phyloP scores from a whole-genome alignment of 2,329 filamentous ascomycete species.

The Simplicillium sp. region DNA sequence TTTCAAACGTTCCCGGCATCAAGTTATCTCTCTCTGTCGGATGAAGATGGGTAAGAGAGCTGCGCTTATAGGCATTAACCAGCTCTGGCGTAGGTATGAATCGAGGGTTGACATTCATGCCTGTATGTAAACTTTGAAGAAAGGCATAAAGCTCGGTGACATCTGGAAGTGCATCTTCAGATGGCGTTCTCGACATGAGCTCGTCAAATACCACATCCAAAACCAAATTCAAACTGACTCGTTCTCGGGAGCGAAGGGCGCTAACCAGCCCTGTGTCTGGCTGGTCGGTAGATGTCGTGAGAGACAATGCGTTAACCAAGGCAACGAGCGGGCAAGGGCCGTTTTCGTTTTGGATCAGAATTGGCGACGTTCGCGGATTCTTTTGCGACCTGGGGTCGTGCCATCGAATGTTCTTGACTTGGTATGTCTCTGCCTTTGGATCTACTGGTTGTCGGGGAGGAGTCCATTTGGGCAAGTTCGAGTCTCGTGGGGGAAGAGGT shows the following conservation, averaged over 20 bases:
- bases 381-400: slow-evolving; percentile 51
- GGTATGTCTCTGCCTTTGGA: slow-evolving; percentile 68
- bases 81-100: slow-evolving; percentile 56
- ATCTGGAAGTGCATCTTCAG: slow-evolving; percentile 64
- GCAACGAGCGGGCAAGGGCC: slow-evolving; percentile 90
- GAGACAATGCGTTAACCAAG: slow-evolving; percentile 80
- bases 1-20: slow-evolving; percentile 69
- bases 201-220: slow-evolving; percentile 90
- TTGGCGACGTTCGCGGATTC: slow-evolving; percentile 69
- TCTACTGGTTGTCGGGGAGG: slow-evolving; percentile 32
- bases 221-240: slow-evolving; percentile 76
- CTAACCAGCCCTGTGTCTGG: slow-evolving; percentile 65
- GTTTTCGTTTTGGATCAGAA: slow-evolving; percentile 87
- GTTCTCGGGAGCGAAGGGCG: slow-evolving; percentile 69
- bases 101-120: slow-evolving; percentile 95
- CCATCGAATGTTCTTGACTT: slow-evolving; percentile 88
- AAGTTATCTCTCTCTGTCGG: slow-evolving; percentile 36
- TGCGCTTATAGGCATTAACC: slow-evolving; percentile 37
- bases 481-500: slow-evolving; percentile 26
- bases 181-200: slow-evolving; percentile 66
- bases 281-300: slow-evolving; percentile 62
- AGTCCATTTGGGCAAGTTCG: slow-evolving; percentile 19
- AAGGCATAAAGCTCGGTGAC: slow-evolving; percentile 83
- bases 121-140: slow-evolving; percentile 79
- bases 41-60: slow-evolving; percentile 41